Evolutionary conservation across 139 green algal species (phyloP).

Genomic region (Chlorella sp.): DNA sequence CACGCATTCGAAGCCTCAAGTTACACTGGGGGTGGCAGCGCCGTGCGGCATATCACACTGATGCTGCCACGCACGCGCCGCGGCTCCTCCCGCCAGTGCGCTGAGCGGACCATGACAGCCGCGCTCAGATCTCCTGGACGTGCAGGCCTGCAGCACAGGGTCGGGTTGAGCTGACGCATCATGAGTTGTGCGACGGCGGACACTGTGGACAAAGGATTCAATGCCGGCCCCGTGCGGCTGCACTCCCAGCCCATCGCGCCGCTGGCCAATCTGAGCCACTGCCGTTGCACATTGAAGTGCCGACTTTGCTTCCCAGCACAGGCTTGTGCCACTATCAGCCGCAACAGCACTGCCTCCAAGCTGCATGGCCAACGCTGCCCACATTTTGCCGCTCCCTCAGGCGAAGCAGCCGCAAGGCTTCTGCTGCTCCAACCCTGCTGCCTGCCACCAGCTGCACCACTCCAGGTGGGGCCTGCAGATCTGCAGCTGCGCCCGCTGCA

Average conservation of each 20-base stretch:
- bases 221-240: too few relatives aligned
- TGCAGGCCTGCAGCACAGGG: constrained; percentile 53
- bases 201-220: background rate
- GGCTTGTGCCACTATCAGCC: background rate
- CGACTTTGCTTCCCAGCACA: too few relatives aligned
- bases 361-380: background rate
- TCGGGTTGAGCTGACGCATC: background rate
- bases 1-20: background rate
- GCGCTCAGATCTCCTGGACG: constrained; percentile 64
- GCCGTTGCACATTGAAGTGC: too few relatives aligned
- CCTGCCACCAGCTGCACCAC: too few relatives aligned
- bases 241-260: background rate
- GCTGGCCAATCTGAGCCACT: background rate
- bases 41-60: constrained; percentile 6
- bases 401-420: too few relatives aligned
- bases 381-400: background rate
- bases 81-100: background rate
- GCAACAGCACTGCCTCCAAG: background rate
- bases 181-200: background rate
- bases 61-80: background rate
- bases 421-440: too few relatives aligned
- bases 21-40: constrained; percentile 19
- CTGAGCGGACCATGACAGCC: background rate
- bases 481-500: too few relatives aligned
- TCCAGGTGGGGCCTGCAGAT: too few relatives aligned